Base-by-base conservation (phyloP, 1,139 yeast genomes). In the Magnusiomyces ingens region DNA sequence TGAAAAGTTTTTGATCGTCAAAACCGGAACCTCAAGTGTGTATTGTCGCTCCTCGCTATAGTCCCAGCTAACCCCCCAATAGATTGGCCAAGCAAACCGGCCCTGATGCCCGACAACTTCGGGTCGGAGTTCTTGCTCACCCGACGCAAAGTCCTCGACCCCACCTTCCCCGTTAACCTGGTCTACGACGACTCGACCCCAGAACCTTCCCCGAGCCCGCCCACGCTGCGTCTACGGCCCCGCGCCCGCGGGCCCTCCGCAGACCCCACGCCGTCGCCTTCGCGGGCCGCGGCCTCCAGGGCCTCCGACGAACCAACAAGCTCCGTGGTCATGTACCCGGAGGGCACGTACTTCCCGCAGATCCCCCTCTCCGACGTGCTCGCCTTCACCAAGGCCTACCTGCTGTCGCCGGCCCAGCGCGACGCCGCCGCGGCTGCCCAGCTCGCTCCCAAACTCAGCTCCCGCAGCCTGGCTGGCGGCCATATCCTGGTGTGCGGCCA, bases 401-500 rank as follows among this genome's bases (percentile, higher is more conserved):
- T 80, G 42, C 53, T 40, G 19, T 51, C 54, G 5, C 49, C 45
- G 3, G 48, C 19, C 8, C 32, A 26, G 8, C 32, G 8, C 32
- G 32, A 26, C 8, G 32, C 32, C 8, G 8, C 32, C 4, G 32
- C 32, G 8, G 32, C 32, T 26, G 32, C 32, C 8, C 8, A 26
- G 4, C 32, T 26, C 8, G 32, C 32, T 26, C 8, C 8, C 4
- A 26, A 8, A 26, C 32, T 26, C 32, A 8, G 8, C 8, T 5
- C 8, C 4, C 32, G 32, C 32, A 26, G 8, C 32, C 8, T 26
- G 8, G 59, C 41, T 49, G 55, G 12, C 58, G 60, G 11, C 4
- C 50, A 66, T 46, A 71, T 82, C 0, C 66, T 84, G 22, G 77
- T 83, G 1, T 85, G 94, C 66, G 91, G 89, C 0, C 94, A 85